Percentiles rank a stretch among this genome's conserved stretches.
Conservation (phyloP, 352 stramenopile genomes). For the Elongisporangium anandrum region DNA sequence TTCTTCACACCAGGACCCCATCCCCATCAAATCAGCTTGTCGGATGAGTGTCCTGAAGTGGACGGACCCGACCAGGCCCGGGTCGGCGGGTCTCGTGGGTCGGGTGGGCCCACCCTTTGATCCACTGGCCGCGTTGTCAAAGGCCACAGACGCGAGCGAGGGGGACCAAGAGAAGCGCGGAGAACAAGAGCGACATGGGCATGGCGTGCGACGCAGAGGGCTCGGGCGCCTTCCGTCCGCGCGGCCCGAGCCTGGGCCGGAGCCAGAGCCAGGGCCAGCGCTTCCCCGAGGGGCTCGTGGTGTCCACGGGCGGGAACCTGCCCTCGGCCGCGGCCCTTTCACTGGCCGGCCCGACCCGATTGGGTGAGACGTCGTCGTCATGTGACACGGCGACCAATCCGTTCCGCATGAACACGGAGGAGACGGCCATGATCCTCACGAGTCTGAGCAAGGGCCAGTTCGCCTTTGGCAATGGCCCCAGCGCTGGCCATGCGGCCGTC, state of each 20-base stretch:
- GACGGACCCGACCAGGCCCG: background rate
- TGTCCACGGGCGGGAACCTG: background rate
- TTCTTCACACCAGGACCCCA: background rate
- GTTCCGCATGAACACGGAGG: slow-evolving; percentile 61
- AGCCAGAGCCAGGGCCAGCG: background rate
- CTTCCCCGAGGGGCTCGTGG: background rate
- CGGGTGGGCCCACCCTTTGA: slow-evolving; percentile 3
- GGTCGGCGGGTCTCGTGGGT: background rate
- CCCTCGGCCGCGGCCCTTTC: background rate
- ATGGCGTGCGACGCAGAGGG: slow-evolving; percentile 65
- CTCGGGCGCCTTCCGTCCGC: background rate
- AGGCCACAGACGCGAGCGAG: slow-evolving; percentile 13
- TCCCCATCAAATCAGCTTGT: background rate
- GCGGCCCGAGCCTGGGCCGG: background rate
- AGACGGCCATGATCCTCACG: slow-evolving; percentile 85
- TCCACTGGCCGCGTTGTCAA: slow-evolving; percentile 13
- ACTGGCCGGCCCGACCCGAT: background rate
- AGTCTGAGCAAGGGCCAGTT: slow-evolving; percentile 70
- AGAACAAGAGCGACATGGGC: slow-evolving; percentile 32
- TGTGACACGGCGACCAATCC: background rate
- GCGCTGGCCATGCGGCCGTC: slow-evolving; percentile 1
- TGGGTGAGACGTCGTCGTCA: background rate
- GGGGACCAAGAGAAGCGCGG: slow-evolving; percentile 1
- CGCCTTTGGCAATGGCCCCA: slow-evolving; percentile 1
- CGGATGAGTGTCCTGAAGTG: background rate